Percentiles rank a stretch among this genome's conserved stretches.
Conservation (phyloP, 2,329 filamentous ascomycete species). For the Arthrinium puccinioides region DNA sequence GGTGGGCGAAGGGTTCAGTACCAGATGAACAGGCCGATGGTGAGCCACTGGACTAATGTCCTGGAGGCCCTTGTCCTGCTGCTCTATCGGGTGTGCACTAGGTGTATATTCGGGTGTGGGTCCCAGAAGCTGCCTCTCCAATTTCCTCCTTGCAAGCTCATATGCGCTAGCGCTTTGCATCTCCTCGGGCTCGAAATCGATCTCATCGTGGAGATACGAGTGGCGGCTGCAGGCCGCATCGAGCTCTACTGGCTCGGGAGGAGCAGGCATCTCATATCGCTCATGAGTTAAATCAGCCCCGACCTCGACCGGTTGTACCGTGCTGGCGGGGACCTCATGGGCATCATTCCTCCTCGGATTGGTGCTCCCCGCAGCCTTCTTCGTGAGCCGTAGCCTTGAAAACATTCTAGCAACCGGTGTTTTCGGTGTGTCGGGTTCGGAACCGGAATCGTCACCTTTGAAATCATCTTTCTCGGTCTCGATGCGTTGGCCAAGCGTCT, state of each 20-base stretch:
- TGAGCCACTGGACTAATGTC: slow-evolving; percentile 25
- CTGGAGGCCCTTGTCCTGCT: slow-evolving; percentile 24
- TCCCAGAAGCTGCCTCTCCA: slow-evolving; percentile 43
- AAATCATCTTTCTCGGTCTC: slow-evolving; percentile 22
- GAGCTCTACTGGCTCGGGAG: slow-evolving; percentile 39
- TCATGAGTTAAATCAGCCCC: slow-evolving; percentile 37
- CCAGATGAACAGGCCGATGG: slow-evolving; percentile 23
- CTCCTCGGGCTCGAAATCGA: slow-evolving; percentile 32
- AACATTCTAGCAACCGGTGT: slow-evolving; percentile 33
- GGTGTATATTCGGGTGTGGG: slow-evolving; percentile 42
- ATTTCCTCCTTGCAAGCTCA: slow-evolving; percentile 41
- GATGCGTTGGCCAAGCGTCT: slow-evolving; percentile 13
- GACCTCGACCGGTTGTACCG: slow-evolving; percentile 28
- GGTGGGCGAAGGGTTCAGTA: slow-evolving; percentile 19
- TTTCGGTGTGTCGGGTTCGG: slow-evolving; percentile 23
- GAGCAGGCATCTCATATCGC: slow-evolving; percentile 44
- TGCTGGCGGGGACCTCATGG: slow-evolving; percentile 20
- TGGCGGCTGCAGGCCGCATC: slow-evolving; percentile 34
- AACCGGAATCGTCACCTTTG: slow-evolving; percentile 29
- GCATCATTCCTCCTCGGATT: slow-evolving; percentile 16
- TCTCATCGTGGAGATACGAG: slow-evolving; percentile 29
- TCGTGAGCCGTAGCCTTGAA: slow-evolving; percentile 33
- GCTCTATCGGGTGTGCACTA: slow-evolving; percentile 27
- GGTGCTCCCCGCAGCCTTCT: slow-evolving; percentile 23
- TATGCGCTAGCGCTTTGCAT: slow-evolving; percentile 37